Evolutionary conservation across 805 yeast species (phyloP).

Genomic region (Ogataea glucozyma): DNA sequence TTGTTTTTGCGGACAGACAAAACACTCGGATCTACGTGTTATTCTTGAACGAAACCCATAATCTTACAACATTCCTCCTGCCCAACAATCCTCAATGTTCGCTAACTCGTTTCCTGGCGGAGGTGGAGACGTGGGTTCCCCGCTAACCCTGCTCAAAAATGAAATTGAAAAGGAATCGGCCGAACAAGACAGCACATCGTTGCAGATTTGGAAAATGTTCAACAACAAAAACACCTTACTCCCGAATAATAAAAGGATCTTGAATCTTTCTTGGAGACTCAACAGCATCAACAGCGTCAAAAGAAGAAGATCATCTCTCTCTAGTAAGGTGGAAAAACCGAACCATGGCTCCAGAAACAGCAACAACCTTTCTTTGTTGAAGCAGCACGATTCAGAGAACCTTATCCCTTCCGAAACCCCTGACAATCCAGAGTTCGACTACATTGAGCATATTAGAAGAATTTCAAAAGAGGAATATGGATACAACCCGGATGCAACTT

Average conservation of each 20-base stretch:
- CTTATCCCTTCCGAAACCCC: constrained; percentile 22
- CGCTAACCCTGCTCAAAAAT: constrained; percentile 24
- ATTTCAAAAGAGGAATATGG: constrained; percentile 39
- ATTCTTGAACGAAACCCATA: background rate
- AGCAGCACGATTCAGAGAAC: constrained; percentile 21
- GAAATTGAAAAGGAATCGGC: constrained; percentile 34
- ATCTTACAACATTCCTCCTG: background rate
- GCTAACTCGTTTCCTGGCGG: constrained; percentile 7
- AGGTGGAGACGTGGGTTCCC: constrained; percentile 17
- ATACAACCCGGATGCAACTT: constrained; percentile 26
- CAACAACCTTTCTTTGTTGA: constrained; percentile 21
- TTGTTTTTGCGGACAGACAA: too few relatives aligned
- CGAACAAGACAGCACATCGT: constrained; percentile 31
- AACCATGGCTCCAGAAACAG: constrained; percentile 7
- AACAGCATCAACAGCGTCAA: constrained; percentile 34
- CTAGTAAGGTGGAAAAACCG: constrained; percentile 7
- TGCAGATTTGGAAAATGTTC: constrained; percentile 39
- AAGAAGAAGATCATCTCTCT: constrained; percentile 12
- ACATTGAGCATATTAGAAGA: constrained; percentile 39
- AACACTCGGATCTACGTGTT: too few relatives aligned
- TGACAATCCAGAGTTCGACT: constrained; percentile 36
- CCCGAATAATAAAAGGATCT: constrained; percentile 37
- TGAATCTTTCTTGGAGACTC: constrained; percentile 39
- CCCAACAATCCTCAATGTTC: background rate
- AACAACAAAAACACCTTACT: constrained; percentile 35